Evolutionary conservation across 1,284 basidiomycete species (phyloP).

Genomic region (Marasmius oreades): DNA sequence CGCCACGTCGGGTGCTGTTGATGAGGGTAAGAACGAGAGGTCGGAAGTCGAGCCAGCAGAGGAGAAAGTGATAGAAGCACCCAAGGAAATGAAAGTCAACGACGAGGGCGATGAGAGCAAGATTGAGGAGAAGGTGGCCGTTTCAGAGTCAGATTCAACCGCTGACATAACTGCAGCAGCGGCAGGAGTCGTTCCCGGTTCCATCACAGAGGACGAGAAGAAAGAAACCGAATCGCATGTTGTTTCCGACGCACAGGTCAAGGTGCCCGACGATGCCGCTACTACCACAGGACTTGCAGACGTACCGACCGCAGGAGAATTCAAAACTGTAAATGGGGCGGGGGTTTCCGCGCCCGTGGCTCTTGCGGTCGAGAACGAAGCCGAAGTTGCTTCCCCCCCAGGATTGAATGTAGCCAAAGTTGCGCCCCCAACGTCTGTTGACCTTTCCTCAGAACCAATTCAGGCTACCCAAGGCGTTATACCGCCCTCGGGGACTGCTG

Average conservation of each 20-base stretch:
- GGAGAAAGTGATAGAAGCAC: not conserved
- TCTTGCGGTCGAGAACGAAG: not conserved
- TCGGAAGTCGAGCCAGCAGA: not conserved
- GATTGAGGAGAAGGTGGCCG: not conserved
- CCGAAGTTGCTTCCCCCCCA: too few species aligned
- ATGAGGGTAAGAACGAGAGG: constrained; percentile 10
- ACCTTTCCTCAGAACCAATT: constrained; percentile 3
- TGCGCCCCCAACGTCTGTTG: too few species aligned
- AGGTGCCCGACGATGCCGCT: not conserved
- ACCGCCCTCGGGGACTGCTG: not conserved
- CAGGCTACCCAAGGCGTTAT: not conserved
- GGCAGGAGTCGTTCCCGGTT: not conserved
- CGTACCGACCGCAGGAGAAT: not conserved
- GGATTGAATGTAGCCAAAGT: too few species aligned
- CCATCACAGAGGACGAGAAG: not conserved
- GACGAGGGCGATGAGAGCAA: not conserved
- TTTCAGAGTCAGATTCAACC: not conserved
- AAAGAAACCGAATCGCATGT: not conserved
- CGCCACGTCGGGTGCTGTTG: constrained; percentile 15
- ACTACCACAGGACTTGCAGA: not conserved
- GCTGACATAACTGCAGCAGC: not conserved
- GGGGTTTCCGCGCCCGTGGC: not conserved
- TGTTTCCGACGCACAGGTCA: not conserved
- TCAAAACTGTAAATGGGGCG: too few species aligned
- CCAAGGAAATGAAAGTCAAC: not conserved